Evolutionary conservation across 2,329 filamentous ascomycete species (phyloP).

Genomic region (Sporothrix luriei): DNA sequence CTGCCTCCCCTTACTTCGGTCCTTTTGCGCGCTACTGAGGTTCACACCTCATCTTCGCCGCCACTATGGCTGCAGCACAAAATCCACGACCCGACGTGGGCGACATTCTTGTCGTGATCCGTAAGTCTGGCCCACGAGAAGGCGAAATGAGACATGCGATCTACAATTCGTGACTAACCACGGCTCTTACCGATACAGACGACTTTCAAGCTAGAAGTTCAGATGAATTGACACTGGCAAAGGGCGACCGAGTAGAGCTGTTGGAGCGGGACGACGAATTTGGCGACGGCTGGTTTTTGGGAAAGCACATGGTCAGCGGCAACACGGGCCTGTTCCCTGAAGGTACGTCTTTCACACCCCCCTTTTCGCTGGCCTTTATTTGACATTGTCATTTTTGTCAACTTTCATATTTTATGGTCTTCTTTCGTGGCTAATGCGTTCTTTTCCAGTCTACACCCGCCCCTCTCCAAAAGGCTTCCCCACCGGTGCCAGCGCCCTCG

Average conservation of each 20-base stretch:
- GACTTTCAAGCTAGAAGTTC: constrained; percentile 89
- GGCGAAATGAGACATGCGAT: too few species aligned
- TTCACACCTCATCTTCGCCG: constrained; percentile 21
- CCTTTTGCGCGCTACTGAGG: constrained; percentile 1
- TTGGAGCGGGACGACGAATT: constrained; percentile 87
- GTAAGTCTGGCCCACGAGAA: constrained; percentile 53
- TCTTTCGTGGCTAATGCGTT: constrained; percentile 39
- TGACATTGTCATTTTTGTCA: constrained; percentile 28
- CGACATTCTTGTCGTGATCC: constrained; percentile 70
- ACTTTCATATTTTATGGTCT: neutral
- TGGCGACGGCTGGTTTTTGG: constrained; percentile 83
- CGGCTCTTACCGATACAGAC: constrained; percentile 58
- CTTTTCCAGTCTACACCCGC: constrained; percentile 60
- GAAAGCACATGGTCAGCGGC: constrained; percentile 70
- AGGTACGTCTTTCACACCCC: constrained; percentile 56
- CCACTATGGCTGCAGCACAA: constrained; percentile 42
- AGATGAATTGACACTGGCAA: constrained; percentile 86
- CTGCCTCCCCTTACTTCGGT: neutral
- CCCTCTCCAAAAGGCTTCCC: constrained; percentile 53
- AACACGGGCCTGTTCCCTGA: constrained; percentile 81
- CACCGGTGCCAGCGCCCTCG: constrained; percentile 39
- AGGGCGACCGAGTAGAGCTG: constrained; percentile 81
- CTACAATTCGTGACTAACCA: neutral
- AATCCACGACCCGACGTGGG: constrained; percentile 61
- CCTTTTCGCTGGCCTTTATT: too few species aligned